These are phyloP conservation scores for Barnettozyma pratensis DNA, from an alignment of 805 yeast species.

Conservation along the genomic window DNA sequence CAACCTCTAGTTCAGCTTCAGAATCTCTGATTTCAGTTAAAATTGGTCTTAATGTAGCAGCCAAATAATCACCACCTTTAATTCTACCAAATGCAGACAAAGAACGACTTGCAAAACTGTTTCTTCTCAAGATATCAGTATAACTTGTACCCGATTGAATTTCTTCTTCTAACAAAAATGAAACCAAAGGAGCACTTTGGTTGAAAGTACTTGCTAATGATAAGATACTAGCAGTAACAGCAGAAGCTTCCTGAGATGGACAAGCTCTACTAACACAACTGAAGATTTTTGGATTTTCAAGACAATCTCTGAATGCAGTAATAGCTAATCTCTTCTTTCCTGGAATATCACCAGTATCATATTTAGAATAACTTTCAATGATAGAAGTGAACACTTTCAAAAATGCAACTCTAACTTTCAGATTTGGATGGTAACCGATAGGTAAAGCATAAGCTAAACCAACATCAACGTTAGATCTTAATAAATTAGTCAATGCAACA, in stretches of 20 bases:
- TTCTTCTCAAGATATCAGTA: slow-evolving; percentile 72
- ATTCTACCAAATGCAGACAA: slow-evolving; percentile 65
- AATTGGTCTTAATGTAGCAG: slow-evolving; percentile 48
- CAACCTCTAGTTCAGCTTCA: slow-evolving; percentile 59
- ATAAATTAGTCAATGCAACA: slow-evolving; percentile 58
- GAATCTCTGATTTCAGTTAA: slow-evolving; percentile 46
- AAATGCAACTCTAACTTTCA: slow-evolving; percentile 63
- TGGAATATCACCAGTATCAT: slow-evolving; percentile 22
- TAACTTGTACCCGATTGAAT: slow-evolving; percentile 54
- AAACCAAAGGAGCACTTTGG: slow-evolving; percentile 42
- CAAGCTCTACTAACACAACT: slow-evolving; percentile 56
- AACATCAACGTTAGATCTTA: slow-evolving; percentile 69
- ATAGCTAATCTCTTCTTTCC: slow-evolving; percentile 24
- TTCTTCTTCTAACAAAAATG: slow-evolving; percentile 55
- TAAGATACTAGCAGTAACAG: slow-evolving; percentile 60
- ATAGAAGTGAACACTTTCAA: slow-evolving; percentile 74
- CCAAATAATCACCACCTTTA: slow-evolving; percentile 59
- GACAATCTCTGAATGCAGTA: slow-evolving; percentile 25
- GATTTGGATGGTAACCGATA: slow-evolving; percentile 68
- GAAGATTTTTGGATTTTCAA: slow-evolving; percentile 38
- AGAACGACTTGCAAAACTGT: slow-evolving; percentile 76
- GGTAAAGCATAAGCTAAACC: slow-evolving; percentile 75
- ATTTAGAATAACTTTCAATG: slow-evolving; percentile 29
- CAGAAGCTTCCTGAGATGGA: slow-evolving; percentile 64
- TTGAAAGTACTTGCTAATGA: slow-evolving; percentile 45